Base-by-base conservation (phyloP, 495 filamentous ascomycete species). In the Penicillium samsonianum region DNA sequence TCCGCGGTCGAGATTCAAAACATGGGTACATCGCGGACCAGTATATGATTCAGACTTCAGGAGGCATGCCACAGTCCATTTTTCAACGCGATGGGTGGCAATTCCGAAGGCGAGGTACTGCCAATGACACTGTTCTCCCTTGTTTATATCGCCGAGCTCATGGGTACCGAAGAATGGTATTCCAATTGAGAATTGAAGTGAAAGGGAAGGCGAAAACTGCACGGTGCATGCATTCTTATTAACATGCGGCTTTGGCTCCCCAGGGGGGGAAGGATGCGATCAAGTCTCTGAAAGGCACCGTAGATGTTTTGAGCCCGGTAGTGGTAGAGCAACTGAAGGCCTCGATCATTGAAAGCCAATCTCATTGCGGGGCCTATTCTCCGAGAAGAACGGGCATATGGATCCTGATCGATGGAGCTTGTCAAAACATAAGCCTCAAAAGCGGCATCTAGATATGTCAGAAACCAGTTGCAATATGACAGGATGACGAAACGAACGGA, bases 91-190 rank as follows among this genome's bases (percentile, higher is more conserved):
- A 46, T 77, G 73, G 2, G 68, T 77, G 1, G 71, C 75, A 22
- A 76, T 71, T 20, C 73, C 76, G 12, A 78, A 59, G 14, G 75
- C 56, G 19, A 79, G 72, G 35, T 79, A 78, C 57, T 68, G 67
- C 71, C 73, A 77, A 35, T 70, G 69, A 53, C 76, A 79, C 14
- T 50, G 54, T 28, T 12, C 28, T 37, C 57, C 45, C 22, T 31
- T 17, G 16, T 30, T 22, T 37, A 9, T 14, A 23, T 40, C 46
- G 1, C 48, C 51, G 2, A 59, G 55, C 3, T 68, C 47, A 54
- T 79, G 76, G 11, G 69, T 73, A 26, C 60, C 67, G 58, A 68
- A 78, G 55, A 79, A 79, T 0, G 76, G 76, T 19, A 78, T 69
- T 3, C 51, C 73, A 23, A 79, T 76, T 3, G 73, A 69, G 53